Percentiles rank a stretch among this genome's conserved stretches.
Conservation (phyloP, 495 filamentous ascomycete species). For the Hypoxylon subgilvum region DNA sequence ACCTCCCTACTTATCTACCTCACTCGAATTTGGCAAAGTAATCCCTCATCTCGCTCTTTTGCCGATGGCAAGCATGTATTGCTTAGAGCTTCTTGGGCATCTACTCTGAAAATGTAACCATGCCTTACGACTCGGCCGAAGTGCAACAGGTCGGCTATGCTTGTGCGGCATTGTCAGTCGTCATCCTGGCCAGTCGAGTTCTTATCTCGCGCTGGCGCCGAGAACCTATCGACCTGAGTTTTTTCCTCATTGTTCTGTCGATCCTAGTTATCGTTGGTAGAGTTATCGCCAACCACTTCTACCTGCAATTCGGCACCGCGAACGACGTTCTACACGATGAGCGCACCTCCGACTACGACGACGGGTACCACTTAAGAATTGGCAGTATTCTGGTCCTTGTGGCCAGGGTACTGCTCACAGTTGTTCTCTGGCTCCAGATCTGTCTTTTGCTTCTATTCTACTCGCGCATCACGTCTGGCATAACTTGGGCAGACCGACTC, state of each 20-base stretch:
- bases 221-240: constrained; percentile 32
- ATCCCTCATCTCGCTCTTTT: neutral
- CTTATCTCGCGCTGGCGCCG: constrained; percentile 34
- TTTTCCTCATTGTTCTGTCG: constrained; percentile 32
- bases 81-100: neutral
- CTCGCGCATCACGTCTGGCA: constrained; percentile 45
- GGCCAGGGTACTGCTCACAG: constrained; percentile 30
- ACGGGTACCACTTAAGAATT: constrained; percentile 13
- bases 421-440: constrained; percentile 51
- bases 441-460: constrained; percentile 51
- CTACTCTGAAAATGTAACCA: constrained; percentile 6
- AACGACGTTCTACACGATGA: constrained; percentile 29
- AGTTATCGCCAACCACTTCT: constrained; percentile 25
- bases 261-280: constrained; percentile 29
- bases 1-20: neutral
- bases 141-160: constrained; percentile 31
- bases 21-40: neutral
- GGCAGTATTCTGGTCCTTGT: constrained; percentile 36
- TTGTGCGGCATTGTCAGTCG: constrained; percentile 23
- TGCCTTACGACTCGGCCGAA: constrained; percentile 21
- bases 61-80: constrained; percentile 5
- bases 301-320: constrained; percentile 31
- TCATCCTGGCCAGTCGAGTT: constrained; percentile 29
- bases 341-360: constrained; percentile 1
- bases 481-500: constrained; percentile 44